These are phyloP conservation scores for Solanum tacnaense DNA, from an alignment of 257 asterid genomes.

Conservation along the genomic window DNA sequence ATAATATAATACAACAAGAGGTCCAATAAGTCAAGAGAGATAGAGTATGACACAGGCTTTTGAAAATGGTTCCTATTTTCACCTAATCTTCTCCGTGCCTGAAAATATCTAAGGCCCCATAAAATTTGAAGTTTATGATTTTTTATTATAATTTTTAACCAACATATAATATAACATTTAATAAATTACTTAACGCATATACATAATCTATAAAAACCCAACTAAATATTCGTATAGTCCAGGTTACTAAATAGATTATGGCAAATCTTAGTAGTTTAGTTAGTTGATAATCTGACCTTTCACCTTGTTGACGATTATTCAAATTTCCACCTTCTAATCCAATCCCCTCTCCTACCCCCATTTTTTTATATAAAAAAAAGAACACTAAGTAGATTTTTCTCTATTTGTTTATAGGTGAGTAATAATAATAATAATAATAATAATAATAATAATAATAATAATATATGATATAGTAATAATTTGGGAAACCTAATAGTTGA, in stretches of 20 bases:
- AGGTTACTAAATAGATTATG: neutral
- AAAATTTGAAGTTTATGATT: neutral
- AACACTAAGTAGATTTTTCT: neutral
- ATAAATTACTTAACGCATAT: neutral
- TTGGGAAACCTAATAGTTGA: neutral
- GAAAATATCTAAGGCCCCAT: neutral
- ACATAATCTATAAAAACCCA: neutral
- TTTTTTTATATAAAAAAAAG: too few relatives aligned
- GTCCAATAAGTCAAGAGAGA: neutral
- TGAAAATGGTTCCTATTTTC: neutral
- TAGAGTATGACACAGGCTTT: neutral
- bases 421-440: neutral
- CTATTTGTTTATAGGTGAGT: neutral
- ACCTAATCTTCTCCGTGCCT: neutral
- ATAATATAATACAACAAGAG: neutral
- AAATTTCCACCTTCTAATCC: neutral
- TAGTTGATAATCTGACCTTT: fast-evolving
- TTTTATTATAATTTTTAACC: neutral
- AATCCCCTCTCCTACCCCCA: neutral
- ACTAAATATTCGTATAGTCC: neutral
- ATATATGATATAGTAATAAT: neutral
- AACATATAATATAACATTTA: neutral
- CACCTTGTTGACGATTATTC: neutral
- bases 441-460: neutral
- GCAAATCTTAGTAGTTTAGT: neutral